A percentile compares a stretch with the other conserved stretches of the same genome.
Evolutionary conservation across 345 rosid genomes (phyloP).

Genomic region (Hibiscus mutabilis): DNA sequence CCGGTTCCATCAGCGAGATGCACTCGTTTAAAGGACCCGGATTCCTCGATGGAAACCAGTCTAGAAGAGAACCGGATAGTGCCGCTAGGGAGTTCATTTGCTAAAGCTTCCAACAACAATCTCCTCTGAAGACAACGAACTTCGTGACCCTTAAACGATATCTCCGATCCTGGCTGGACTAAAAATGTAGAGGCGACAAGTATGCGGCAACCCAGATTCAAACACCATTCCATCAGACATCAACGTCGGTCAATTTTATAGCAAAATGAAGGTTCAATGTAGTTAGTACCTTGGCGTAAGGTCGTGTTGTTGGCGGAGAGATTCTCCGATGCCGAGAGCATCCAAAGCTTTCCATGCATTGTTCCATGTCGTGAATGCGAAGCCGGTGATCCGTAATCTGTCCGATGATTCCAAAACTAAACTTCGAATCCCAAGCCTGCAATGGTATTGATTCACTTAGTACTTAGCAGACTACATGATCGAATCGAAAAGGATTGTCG

Average conservation of each 20-base stretch:
- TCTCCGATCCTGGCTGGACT: background rate
- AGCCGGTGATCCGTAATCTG: constrained; percentile 48
- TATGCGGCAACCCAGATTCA: background rate
- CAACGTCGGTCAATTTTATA: background rate
- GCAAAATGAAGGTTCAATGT: background rate
- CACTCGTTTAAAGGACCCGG: constrained; percentile 34
- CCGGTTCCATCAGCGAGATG: constrained; percentile 24
- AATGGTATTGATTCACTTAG: background rate
- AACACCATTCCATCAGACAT: background rate
- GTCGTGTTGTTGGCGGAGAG: constrained; percentile 36
- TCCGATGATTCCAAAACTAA: constrained; percentile 64
- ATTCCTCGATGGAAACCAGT: constrained; percentile 54
- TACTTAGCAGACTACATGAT: no score
- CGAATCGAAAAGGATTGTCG: no score
- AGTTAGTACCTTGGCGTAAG: background rate
- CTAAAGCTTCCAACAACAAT: constrained; percentile 48
- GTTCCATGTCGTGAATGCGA: constrained; percentile 43
- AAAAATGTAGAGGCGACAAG: background rate
- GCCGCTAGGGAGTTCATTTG: constrained; percentile 40
- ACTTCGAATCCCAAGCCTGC: constrained; percentile 63
- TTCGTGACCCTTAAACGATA: constrained; percentile 23
- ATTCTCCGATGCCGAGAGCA: constrained; percentile 44
- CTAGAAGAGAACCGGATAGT: constrained; percentile 43
- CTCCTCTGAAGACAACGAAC: constrained; percentile 54
- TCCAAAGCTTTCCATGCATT: constrained; percentile 82